A percentile compares a stretch with the other conserved stretches of the same genome.
Evolutionary conservation across 345 rosid genomes (phyloP).

Genomic region (Mallotus nudiflorus): DNA sequence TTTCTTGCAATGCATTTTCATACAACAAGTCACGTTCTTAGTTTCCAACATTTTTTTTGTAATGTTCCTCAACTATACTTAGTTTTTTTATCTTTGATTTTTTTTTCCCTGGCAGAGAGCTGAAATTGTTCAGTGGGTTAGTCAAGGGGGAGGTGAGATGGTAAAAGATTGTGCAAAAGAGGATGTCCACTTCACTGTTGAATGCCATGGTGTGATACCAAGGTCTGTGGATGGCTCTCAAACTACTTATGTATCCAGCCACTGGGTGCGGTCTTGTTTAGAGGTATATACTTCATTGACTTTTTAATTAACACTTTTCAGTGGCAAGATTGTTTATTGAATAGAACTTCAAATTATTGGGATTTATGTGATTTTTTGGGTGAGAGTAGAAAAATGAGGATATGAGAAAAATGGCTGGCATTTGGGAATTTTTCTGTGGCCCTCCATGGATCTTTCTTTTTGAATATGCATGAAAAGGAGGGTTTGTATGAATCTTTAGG

Average conservation of each 20-base stretch:
- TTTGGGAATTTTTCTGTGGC: background rate
- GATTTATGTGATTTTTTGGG: background rate
- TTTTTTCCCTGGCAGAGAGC: constrained; percentile 53
- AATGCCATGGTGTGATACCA: constrained; percentile 67
- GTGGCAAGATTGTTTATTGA: background rate
- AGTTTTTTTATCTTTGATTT: constrained; percentile 4
- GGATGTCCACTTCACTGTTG: constrained; percentile 58
- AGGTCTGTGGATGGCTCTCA: constrained; percentile 27
- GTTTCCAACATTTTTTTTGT: background rate
- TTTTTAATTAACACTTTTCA: background rate
- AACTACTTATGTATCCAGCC: constrained; percentile 73
- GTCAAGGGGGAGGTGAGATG: constrained; percentile 84
- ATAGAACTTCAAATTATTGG: background rate
- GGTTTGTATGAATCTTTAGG: background rate
- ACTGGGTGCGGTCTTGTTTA: constrained; percentile 89
- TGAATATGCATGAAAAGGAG: background rate
- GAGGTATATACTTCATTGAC: constrained; percentile 53
- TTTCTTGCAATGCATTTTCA: background rate
- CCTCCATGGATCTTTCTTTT: background rate
- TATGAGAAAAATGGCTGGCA: background rate
- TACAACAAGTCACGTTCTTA: background rate
- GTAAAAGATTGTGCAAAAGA: constrained; percentile 39
- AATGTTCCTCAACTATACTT: background rate
- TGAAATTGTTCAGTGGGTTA: constrained; percentile 81
- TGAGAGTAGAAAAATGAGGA: background rate